Evolutionary conservation across 345 rosid species (phyloP).

Genomic region (Pseudoturritis turrita): DNA sequence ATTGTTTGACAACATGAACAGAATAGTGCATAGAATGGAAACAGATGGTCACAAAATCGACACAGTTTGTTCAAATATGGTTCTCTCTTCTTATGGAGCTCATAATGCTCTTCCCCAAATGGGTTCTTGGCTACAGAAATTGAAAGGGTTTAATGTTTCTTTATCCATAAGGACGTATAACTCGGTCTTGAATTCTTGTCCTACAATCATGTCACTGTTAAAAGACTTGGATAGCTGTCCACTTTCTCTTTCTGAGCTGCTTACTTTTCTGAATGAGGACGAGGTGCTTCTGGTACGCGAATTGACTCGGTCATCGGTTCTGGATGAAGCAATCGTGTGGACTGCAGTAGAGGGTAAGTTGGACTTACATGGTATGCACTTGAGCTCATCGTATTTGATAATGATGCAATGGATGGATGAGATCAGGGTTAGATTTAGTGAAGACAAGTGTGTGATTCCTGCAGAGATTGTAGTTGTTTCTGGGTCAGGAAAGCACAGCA

Average conservation of each 20-base stretch:
- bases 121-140: slow-evolving; percentile 56
- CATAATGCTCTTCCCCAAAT: slow-evolving; percentile 48
- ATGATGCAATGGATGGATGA: slow-evolving; percentile 72
- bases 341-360: slow-evolving; percentile 47
- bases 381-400: slow-evolving; percentile 62
- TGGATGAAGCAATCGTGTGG: slow-evolving; percentile 57
- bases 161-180: slow-evolving; percentile 65
- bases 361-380: slow-evolving; percentile 89
- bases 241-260: slow-evolving; percentile 44
- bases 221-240: slow-evolving; percentile 36
- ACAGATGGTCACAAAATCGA: slow-evolving; percentile 48
- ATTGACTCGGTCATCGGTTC: slow-evolving; percentile 46
- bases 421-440: slow-evolving; percentile 40
- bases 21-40: slow-evolving; percentile 42
- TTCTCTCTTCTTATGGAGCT: slow-evolving; percentile 74
- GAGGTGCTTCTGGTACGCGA: slow-evolving; percentile 50
- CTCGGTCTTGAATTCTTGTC: slow-evolving; percentile 73
- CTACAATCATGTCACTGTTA: slow-evolving; percentile 36
- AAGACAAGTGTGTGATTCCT: slow-evolving; percentile 39
- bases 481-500: slow-evolving; percentile 76
- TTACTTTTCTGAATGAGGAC: slow-evolving; percentile 35
- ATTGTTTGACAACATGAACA: slow-evolving; percentile 58
- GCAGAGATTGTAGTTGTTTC: slow-evolving; percentile 59
- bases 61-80: slow-evolving; percentile 69
- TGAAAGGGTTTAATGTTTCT: slow-evolving; percentile 45